These are phyloP conservation scores for Candida lessepsii DNA, from an alignment of 805 yeast genomes.

Conservation along the genomic window DNA sequence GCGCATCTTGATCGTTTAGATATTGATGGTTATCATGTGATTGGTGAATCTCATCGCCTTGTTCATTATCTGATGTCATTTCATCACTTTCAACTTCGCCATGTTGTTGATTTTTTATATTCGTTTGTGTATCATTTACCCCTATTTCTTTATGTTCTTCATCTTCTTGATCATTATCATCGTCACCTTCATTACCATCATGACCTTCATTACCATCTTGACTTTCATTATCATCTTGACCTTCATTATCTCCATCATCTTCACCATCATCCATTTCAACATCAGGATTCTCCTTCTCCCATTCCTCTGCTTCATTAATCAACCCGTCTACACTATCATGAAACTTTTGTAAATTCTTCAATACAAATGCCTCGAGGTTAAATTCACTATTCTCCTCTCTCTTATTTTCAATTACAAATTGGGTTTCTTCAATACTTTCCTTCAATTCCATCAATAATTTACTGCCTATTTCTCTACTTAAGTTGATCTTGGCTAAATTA, in stretches of 20 bases:
- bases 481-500: conserved; percentile 47
- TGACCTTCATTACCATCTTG: conserved; percentile 15
- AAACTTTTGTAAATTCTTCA: conserved; percentile 32
- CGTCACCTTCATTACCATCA: conserved; percentile 12
- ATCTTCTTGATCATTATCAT: conserved; percentile 12
- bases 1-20: too few relatives aligned
- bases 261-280: conserved; percentile 9
- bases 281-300: conserved; percentile 9
- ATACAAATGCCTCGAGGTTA: conserved; percentile 29
- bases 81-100: conserved; percentile 5
- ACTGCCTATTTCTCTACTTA: conserved; percentile 29
- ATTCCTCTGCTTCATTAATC: conserved; percentile 22
- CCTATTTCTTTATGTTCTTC: conserved; percentile 14
- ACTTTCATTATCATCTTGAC: conserved; percentile 7
- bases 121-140: conserved; percentile 1
- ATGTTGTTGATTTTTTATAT: background rate
- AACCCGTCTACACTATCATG: conserved; percentile 23
- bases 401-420: conserved; percentile 22
- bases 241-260: conserved; percentile 5
- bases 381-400: conserved; percentile 27
- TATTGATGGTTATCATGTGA: too few relatives aligned
- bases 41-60: too few relatives aligned
- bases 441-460: conserved; percentile 30
- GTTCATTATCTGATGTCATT: conserved; percentile 9
- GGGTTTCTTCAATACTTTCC: conserved; percentile 35